Conservation (phyloP, 441 rosid species). For the Cnidoscolus chayamansa region DNA sequence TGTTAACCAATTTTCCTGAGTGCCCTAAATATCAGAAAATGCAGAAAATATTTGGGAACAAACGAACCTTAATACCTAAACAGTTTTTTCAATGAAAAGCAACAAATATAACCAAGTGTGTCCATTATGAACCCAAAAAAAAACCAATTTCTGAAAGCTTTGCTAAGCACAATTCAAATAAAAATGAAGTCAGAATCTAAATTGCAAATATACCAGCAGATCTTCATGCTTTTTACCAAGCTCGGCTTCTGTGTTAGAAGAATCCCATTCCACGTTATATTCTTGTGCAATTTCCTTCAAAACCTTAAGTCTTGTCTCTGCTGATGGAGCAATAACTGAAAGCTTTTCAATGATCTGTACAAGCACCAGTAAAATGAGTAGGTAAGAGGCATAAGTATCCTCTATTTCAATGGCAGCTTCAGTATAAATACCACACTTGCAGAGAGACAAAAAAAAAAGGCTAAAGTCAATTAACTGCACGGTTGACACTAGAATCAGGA, state of each 20-base stretch:
- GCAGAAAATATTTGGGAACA: too few relatives aligned
- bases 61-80: neutral
- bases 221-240: constrained; percentile 83
- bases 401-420: constrained; percentile 11
- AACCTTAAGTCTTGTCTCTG: constrained; percentile 64
- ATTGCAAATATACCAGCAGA: constrained; percentile 55
- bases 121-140: neutral
- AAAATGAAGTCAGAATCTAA: constrained; percentile 14
- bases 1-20: too few relatives aligned
- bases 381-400: constrained; percentile 1
- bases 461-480: constrained; percentile 61
- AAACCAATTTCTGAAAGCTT: neutral
- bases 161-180: neutral
- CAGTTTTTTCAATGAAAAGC: neutral
- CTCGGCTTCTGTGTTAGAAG: constrained; percentile 75
- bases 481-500: constrained; percentile 90
- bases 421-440: constrained; percentile 11
- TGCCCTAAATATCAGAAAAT: too few relatives aligned
- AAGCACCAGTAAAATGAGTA: constrained; percentile 6
- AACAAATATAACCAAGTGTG: neutral
- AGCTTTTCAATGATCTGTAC: constrained; percentile 83
- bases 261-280: constrained; percentile 72
- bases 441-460: constrained; percentile 7
- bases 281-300: constrained; percentile 81
- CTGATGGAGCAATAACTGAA: constrained; percentile 67